Evolutionary conservation across 2,329 filamentous ascomycete genomes (phyloP).

Genomic region (Xylaria sp.): DNA sequence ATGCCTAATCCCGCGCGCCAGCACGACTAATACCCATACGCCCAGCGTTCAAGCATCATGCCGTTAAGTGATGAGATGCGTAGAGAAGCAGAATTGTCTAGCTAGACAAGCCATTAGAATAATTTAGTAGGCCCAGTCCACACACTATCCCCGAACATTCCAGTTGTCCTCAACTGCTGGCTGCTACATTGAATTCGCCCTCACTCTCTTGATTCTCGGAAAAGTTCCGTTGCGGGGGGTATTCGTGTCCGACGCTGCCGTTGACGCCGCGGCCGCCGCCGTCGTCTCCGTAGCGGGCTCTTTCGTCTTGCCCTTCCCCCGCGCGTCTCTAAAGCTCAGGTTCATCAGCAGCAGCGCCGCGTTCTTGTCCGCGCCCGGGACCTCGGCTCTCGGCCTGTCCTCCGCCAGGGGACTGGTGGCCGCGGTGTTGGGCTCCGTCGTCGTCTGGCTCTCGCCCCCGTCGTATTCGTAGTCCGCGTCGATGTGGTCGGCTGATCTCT

Average conservation of each 20-base stretch:
- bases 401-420: slow-evolving; percentile 21
- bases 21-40: neutral
- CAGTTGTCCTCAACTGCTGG: neutral
- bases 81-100: neutral
- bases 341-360: slow-evolving; percentile 53
- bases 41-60: neutral
- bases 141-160: too few relatives aligned
- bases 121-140: too few relatives aligned
- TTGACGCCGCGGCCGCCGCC: neutral
- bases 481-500: slow-evolving; percentile 36
- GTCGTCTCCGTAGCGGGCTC: neutral
- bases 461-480: slow-evolving; percentile 30
- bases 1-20: neutral
- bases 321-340: slow-evolving; percentile 45
- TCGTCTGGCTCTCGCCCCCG: slow-evolving; percentile 18
- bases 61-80: neutral
- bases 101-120: neutral
- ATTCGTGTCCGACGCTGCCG: slow-evolving; percentile 19
- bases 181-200: slow-evolving; percentile 44
- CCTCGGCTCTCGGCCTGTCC: slow-evolving; percentile 12
- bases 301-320: slow-evolving; percentile 8
- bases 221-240: slow-evolving; percentile 32
- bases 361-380: slow-evolving; percentile 44
- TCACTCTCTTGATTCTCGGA: slow-evolving; percentile 44
- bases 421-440: neutral